Evolutionary conservation across 495 filamentous ascomycete genomes (phyloP), one percentile per base, ranked within the genome.

Genomic region (Hyaloscypha finlandica): DNA sequence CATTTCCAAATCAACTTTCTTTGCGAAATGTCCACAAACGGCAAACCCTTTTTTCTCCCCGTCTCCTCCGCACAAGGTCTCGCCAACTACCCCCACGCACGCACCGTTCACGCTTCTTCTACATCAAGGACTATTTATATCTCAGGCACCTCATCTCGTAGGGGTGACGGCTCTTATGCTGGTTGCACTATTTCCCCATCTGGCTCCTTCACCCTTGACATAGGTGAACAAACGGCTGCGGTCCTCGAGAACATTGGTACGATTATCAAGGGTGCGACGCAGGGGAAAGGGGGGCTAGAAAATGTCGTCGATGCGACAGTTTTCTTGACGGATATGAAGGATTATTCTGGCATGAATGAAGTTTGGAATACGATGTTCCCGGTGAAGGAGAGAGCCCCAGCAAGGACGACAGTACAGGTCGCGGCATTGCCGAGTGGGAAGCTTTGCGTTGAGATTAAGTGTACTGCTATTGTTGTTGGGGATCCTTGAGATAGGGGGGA

Each of bases 241-340:
- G 60, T 63, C 2, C 30, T 63, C 16, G 37, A 63, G 19, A 63
- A 63, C n/a, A 63, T 63, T 22, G 48, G 48, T 16, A 63, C 20
- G 22, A 48, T 63, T 20, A 63, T 63, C 42, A 30, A 63, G 19
- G 60, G 60, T 30, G 60, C 60, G 14, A 52, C 60, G 42, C 25
- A 53, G 6, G 60, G 60, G 32, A 63, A 63, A 30, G 29, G 37
- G 9, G 60, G 60, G 11, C 19, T 63, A 25, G 42, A 63, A 30
- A 52, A 30, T 30, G 48, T 63, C 14, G 48, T 63, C 33, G 60
- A 63, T 63, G 60, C 60, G 11, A 63, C 60, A 6, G 39, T 63
- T 48, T 63, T 63, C 60, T 53, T 63, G 60, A 63, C 60, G 20
- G 60, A 63, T 63, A 63, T 63, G 60, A 63, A 63, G 45, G 60